Base-by-base conservation (phyloP, 345 rosid genomes). In the Populus nigra region DNA sequence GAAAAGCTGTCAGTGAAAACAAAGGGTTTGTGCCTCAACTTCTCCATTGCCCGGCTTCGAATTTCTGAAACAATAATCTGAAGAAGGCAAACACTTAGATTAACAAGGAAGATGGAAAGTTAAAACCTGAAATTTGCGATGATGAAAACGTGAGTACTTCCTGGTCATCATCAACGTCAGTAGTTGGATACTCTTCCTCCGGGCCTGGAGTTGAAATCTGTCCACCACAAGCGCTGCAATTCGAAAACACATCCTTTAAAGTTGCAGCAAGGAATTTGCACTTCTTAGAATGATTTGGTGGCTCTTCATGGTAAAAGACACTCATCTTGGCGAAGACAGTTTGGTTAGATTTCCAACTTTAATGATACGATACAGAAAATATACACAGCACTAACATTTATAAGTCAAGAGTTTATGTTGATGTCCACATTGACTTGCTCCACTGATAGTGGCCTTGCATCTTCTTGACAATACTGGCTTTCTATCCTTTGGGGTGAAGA, bases 1-100 rank as follows among this genome's bases (percentile, higher is more conserved):
- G 86, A 78, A 72, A 88, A 76, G 72, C 86, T 84, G 31, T 87
- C 93, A 4, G 84, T 77, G n/a, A 80, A 45, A 22, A 76, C 67
- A 72, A 74, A 85, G 12, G 90, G 77, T 85, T 79, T 92, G 70
- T 87, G 85, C 87, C 86, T 91, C 79, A 86, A 78, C 82, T 91
- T 96, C 83, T 90, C 98, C 92, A 90, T 88, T 1, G 94, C 97
- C 47, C 88, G 77, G 10, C 85, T 90, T 72, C 89, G 88, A 36
- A 95, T 93, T 80, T 86, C 89, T 22, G 89, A 92, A 41, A 92
- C 90, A 76, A 94, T 83, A 47, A 84, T 85, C 97, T 95, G 82
- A 16, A 73, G 20, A 38, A 74, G 72, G 50, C 20, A 50, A 41
- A 50, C 27, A 62, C 27, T 22, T 16, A 33, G 22, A 38, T 29